Evolutionary conservation across 306 rosid species (phyloP), one percentile per base, ranked within the genome.

Genomic region (Carpinus viminea): DNA sequence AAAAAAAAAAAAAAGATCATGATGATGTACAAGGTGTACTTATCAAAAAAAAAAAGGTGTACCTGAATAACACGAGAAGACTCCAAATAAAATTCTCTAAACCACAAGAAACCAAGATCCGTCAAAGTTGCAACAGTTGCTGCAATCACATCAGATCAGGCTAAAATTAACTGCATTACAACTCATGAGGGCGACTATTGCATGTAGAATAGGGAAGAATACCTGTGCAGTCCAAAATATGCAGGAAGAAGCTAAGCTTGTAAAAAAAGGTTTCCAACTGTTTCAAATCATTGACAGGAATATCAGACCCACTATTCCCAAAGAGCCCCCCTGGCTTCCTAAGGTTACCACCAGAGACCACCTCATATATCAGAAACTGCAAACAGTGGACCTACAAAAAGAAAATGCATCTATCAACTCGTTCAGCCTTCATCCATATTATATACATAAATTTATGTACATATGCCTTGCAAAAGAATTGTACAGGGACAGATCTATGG

Each of bases 41-140:
- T 24, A 24, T 56, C 48, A 38, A 28, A 34, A 31, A 28, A 53
- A 52, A 52, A n/a, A 17, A 47, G 46, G 46, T 77, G 34, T 91
- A 94, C 98, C 97, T 94, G 98, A 82, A 94, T 94, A 87, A 94
- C 98, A 82, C 98, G 97, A 46, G 98, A 94, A 65, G 98, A 91
- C 88, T 94, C 98, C 71, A 94, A 79, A 85, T 92, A 94, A 80
- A 94, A 94, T 84, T 94, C 98, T 88, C 97, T 91, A 77, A 91
- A 94, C 98, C 98, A 94, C 79, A 94, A 88, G 95, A 92, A 94
- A 87, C 98, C 98, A 83, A 94, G 92, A 87, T 94, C 98, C 8
- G 97, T 89, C 88, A 94, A 80, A 34, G 93, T 86, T 54, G 97
- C 90, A 68, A 90, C 92, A 26, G 97, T 91, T 64, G 80, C 98